These are phyloP conservation scores for Nicotiana rustica DNA, from an alignment of 305 asterid genomes.

Conservation along the genomic window DNA sequence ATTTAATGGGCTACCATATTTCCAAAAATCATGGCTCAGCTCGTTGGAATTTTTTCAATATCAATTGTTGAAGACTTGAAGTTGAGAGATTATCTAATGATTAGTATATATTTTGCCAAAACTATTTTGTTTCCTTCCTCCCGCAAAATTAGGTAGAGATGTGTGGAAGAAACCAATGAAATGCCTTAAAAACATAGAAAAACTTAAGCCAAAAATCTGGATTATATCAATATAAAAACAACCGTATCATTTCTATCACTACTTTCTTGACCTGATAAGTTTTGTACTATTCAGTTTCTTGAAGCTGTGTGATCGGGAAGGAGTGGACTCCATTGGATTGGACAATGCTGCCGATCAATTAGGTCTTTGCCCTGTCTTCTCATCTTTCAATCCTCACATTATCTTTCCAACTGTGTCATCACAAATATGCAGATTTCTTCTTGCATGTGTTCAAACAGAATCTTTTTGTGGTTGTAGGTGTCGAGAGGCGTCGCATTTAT, in stretches of 20 bases:
- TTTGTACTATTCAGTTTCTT: conserved; percentile 55
- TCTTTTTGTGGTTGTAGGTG: conserved; percentile 51
- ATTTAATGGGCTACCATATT: background rate
- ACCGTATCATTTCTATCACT: background rate
- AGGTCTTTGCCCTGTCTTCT: conserved; percentile 43
- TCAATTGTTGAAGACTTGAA: background rate
- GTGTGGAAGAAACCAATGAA: conserved; percentile 12
- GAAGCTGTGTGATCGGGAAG: conserved; percentile 61
- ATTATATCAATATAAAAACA: background rate
- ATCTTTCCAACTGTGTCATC: conserved; percentile 29
- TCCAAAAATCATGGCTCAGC: background rate
- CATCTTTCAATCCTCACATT: background rate
- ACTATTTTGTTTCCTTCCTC: background rate
- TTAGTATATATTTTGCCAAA: background rate
- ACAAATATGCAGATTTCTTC: background rate
- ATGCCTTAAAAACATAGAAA: background rate
- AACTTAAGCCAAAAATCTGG: background rate
- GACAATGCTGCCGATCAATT: conserved; percentile 65
- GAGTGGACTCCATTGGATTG: conserved; percentile 64
- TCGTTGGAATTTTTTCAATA: background rate
- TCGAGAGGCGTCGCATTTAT: conserved; percentile 71
- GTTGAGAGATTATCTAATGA: background rate
- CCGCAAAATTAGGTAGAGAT: background rate
- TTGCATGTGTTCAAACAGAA: conserved; percentile 10
- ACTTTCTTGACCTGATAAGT: conserved; percentile 26